Conservation (phyloP, 139 green algal species). For the Coccomyxa sp. region DNA sequence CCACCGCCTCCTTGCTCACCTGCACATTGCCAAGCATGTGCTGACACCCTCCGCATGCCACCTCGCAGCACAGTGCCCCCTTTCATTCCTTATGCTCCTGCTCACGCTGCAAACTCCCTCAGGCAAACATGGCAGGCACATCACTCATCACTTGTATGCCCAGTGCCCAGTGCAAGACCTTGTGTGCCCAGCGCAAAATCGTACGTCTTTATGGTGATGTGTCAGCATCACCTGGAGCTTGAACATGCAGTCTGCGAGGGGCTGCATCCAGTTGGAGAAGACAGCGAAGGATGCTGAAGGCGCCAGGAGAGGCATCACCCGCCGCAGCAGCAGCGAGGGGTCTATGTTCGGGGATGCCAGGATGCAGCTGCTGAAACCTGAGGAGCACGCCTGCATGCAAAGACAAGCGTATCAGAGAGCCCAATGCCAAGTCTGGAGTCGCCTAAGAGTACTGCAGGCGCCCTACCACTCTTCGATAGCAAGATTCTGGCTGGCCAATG, state of each 20-base stretch:
- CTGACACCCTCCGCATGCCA: neutral
- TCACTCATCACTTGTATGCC: neutral
- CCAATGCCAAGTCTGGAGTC: no score
- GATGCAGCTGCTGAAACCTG: conserved; percentile 63
- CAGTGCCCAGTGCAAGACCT: neutral
- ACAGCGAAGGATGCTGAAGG: conserved; percentile 71
- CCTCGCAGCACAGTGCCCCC: neutral
- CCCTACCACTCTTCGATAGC: no score
- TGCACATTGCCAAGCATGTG: neutral
- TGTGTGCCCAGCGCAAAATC: neutral
- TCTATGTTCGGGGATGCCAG: conserved; percentile 48
- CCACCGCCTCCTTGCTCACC: conserved; percentile 15
- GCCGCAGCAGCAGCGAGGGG: conserved; percentile 36
- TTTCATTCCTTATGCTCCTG: neutral
- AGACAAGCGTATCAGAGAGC: no score
- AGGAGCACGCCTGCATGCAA: neutral
- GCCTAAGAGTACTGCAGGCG: no score
- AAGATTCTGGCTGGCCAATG: no score
- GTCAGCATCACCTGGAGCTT: neutral
- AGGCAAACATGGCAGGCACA: neutral
- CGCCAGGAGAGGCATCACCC: conserved; percentile 64
- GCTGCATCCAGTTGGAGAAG: conserved; percentile 51
- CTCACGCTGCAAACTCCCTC: neutral
- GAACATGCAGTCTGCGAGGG: conserved; percentile 52
- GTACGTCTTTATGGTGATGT: neutral